Percentiles rank a stretch among this genome's conserved stretches.
These are phyloP conservation scores for Coemansia brasiliensis DNA, from an alignment of 192 early-diverging fungal species.

Conservation along the genomic window DNA sequence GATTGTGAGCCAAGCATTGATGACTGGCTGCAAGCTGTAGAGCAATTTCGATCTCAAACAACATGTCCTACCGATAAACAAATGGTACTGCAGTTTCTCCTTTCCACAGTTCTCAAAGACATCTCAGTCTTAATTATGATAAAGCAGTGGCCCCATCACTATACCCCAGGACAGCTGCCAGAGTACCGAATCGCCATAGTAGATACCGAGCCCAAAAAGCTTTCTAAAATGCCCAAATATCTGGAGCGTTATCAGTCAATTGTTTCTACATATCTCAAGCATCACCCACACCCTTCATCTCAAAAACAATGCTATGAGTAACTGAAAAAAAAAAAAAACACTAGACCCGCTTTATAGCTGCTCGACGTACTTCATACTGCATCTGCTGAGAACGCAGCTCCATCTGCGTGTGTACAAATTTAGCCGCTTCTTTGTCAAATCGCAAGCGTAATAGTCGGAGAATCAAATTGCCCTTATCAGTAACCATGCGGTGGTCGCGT, in stretches of 20 bases:
- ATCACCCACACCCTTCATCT: conserved; percentile 11
- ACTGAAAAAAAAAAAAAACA: neutral
- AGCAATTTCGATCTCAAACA: conserved; percentile 7
- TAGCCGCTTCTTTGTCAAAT: conserved; percentile 47
- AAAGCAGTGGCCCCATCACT: conserved; percentile 13
- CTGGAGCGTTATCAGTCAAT: conserved; percentile 59
- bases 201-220: conserved; percentile 73
- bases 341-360: conserved; percentile 9
- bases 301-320: conserved; percentile 31
- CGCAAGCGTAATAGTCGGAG: conserved; percentile 47
- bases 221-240: conserved; percentile 60
- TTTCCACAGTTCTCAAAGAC: conserved; percentile 77
- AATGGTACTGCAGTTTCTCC: conserved; percentile 62
- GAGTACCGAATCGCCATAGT: conserved; percentile 56
- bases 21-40: conserved; percentile 38
- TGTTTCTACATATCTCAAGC: conserved; percentile 49
- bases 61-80: conserved; percentile 37
- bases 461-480: conserved; percentile 51
- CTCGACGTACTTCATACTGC: conserved; percentile 52
- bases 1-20: conserved; percentile 13
- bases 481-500: conserved; percentile 42
- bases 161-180: conserved; percentile 1
- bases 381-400: conserved; percentile 46
- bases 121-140: conserved; percentile 65
- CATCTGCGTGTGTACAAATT: conserved; percentile 49